Conservation (phyloP, 176 grass and related monocot species). For the Phragmites australis region DNA sequence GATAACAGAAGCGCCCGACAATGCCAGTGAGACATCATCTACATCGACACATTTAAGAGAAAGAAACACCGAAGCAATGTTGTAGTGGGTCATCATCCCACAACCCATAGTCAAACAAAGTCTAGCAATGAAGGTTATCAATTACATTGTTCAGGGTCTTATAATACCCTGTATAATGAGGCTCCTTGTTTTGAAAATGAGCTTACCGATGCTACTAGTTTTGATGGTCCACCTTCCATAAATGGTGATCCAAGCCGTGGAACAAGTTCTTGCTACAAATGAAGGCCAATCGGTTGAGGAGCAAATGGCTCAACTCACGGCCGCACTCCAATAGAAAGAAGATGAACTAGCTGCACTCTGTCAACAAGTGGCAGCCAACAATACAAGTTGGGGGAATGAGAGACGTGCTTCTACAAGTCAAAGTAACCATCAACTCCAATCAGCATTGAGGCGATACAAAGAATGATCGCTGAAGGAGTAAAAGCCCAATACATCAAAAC, state of each 20-base stretch:
- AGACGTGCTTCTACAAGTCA: not conserved
- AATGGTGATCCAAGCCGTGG: not conserved
- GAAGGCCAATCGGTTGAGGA: too few species aligned
- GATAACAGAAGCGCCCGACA: fast-evolving
- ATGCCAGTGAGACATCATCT: not conserved
- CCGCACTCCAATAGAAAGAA: not conserved
- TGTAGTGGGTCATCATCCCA: not conserved
- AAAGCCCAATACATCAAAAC: not conserved
- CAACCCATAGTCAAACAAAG: not conserved
- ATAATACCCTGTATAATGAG: not conserved
- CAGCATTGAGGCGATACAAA: not conserved
- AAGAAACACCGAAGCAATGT: not conserved
- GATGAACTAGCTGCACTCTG: not conserved
- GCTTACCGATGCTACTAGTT: not conserved
- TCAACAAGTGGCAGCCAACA: not conserved
- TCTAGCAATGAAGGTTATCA: not conserved
- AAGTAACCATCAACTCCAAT: not conserved
- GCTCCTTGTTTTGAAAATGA: not conserved
- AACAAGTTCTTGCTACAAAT: too few species aligned
- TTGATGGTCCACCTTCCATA: not conserved
- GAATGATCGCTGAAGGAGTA: not conserved
- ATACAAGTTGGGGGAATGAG: not conserved
- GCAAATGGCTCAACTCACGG: too few species aligned
- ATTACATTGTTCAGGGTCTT: not conserved
- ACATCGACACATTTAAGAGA: not conserved